Evolutionary conservation across 345 rosid species (phyloP).

Genomic region (Brassica carinata): DNA sequence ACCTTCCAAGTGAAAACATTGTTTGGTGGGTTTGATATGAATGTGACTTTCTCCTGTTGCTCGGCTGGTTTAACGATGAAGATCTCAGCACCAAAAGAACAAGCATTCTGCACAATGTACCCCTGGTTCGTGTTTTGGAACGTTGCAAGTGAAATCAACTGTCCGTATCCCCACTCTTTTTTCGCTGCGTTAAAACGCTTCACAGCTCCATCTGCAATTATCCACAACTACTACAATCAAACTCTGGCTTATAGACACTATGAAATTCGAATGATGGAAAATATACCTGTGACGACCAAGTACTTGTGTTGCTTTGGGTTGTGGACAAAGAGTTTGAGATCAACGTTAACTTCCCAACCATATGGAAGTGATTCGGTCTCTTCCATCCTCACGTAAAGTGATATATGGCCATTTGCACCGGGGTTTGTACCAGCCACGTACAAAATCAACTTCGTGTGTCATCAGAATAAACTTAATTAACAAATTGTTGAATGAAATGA

Average conservation of each 20-base stretch:
- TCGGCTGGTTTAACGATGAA: constrained; percentile 16
- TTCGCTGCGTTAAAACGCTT: background rate
- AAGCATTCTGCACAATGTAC: constrained; percentile 24
- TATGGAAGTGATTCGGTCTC: no score
- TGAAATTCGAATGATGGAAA: no score
- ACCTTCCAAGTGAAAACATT: constrained; percentile 39
- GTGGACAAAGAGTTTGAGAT: constrained; percentile 31
- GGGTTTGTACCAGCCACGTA: constrained; percentile 40
- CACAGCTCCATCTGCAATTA: background rate
- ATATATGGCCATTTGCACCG: constrained; percentile 30
- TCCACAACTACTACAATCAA: background rate
- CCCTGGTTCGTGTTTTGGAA: constrained; percentile 24
- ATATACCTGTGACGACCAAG: constrained; percentile 26
- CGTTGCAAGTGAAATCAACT: background rate
- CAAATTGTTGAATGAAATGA: background rate
- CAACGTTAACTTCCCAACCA: no score
- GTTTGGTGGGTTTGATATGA: constrained; percentile 29
- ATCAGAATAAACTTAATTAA: background rate
- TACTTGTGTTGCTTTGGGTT: constrained; percentile 30
- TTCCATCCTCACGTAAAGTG: constrained; percentile 9
- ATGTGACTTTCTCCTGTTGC: constrained; percentile 31
- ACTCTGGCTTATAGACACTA: background rate
- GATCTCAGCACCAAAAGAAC: constrained; percentile 50
- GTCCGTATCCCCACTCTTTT: background rate
- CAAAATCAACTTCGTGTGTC: constrained; percentile 42